These are phyloP conservation scores for Akebia trifoliata DNA, from an alignment of 164 flowering plant species.

Conservation along the genomic window DNA sequence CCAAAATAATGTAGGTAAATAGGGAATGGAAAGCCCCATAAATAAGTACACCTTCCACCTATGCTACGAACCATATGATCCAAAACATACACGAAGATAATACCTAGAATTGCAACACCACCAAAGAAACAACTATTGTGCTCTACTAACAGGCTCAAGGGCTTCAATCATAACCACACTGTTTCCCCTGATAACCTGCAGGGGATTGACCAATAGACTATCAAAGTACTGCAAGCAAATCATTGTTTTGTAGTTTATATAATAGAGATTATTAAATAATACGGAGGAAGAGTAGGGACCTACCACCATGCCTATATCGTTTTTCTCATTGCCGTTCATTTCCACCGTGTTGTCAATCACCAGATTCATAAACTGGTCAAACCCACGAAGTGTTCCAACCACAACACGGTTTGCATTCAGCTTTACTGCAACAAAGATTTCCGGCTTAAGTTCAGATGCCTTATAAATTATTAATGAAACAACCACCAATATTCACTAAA, in stretches of 20 bases:
- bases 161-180: conserved; percentile 24
- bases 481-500: too few species aligned
- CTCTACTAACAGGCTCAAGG: conserved; percentile 15
- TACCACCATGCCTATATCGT: conserved; percentile 82
- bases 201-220: background rate
- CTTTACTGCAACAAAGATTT: conserved; percentile 46
- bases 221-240: background rate
- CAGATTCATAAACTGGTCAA: conserved; percentile 81
- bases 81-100: too few species aligned
- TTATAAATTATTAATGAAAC: too few species aligned
- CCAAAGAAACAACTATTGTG: too few species aligned
- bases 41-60: too few species aligned
- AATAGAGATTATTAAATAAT: too few species aligned
- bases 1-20: too few species aligned
- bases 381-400: conserved; percentile 74
- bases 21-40: too few species aligned
- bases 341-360: conserved; percentile 71
- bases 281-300: conserved; percentile 8
- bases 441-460: background rate
- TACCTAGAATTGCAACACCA: too few species aligned
- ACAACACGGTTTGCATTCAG: conserved; percentile 69
- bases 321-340: conserved; percentile 58
- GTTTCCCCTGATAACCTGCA: conserved; percentile 23
- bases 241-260: too few species aligned
- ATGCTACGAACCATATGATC: too few species aligned